These are phyloP conservation scores for Penicillium olsonii DNA, from an alignment of 2,329 filamentous ascomycete genomes.

Conservation along the genomic window DNA sequence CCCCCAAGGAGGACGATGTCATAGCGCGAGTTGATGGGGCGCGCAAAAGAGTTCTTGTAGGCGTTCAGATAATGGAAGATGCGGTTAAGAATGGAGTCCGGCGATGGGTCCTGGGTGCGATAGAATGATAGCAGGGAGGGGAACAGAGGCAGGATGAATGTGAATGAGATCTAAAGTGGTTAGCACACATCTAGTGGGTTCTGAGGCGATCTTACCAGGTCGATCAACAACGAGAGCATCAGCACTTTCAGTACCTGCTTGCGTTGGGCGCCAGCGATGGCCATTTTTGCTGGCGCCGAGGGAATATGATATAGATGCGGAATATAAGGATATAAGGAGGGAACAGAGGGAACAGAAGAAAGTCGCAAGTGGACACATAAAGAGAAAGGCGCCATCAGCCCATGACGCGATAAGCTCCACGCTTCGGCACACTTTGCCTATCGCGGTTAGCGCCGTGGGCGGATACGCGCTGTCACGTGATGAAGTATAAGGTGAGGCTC, in stretches of 20 bases:
- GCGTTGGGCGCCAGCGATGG: conserved; percentile 52
- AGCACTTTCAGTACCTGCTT: conserved; percentile 85
- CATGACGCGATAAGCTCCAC: background rate
- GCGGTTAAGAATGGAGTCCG: conserved; percentile 70
- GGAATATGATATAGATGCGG: background rate
- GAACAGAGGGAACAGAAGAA: background rate
- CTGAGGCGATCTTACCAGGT: conserved; percentile 65
- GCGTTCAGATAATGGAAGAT: conserved; percentile 83
- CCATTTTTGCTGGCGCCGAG: conserved; percentile 29
- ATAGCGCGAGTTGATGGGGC: conserved; percentile 92
- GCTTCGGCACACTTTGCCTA: background rate
- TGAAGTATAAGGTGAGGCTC: background rate
- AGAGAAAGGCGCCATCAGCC: background rate
- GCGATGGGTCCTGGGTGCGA: conserved; percentile 70
- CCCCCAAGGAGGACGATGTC: conserved; percentile 95
- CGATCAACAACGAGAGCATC: conserved; percentile 83
- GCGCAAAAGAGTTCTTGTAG: conserved; percentile 91
- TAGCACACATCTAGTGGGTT: background rate
- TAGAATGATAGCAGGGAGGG: conserved; percentile 96
- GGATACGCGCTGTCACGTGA: background rate
- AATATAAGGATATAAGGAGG: background rate
- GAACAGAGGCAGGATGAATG: conserved; percentile 95
- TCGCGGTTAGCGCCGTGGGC: background rate
- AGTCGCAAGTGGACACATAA: background rate
- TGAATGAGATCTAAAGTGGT: conserved; percentile 85